phyloP scores from a whole-genome alignment of 208 protist genomes.

The Crithidia expoeki region DNA sequence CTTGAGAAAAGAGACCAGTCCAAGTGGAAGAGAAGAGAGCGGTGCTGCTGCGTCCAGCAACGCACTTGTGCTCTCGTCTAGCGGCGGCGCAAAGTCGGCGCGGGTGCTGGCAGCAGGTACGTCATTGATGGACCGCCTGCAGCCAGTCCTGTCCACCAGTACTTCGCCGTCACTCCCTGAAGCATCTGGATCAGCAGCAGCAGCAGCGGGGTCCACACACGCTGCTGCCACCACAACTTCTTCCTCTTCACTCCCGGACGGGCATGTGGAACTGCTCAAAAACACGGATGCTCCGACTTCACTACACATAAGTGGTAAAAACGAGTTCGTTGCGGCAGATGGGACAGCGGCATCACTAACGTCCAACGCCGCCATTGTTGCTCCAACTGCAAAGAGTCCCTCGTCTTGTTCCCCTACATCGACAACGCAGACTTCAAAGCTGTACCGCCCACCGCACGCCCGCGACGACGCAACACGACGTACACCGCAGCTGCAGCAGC shows the following conservation, averaged over 20 bases:
- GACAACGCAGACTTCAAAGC: constrained; percentile 6
- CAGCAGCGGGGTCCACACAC: neutral
- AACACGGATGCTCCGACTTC: neutral
- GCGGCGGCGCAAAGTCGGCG: neutral
- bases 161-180: too few relatives aligned
- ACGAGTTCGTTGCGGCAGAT: too few relatives aligned
- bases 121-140: constrained; percentile 21
- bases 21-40: neutral
- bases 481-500: constrained; percentile 1
- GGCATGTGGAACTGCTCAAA: neutral
- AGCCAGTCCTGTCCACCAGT: constrained; percentile 4
- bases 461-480: constrained; percentile 15
- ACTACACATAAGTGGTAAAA: too few relatives aligned
- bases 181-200: too few relatives aligned
- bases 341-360: neutral
- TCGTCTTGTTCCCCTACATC: neutral
- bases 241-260: neutral
- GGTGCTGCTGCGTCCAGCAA: neutral
- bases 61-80: constrained; percentile 1
- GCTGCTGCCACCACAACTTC: too few relatives aligned
- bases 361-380: neutral
- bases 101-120: constrained; percentile 15
- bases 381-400: neutral
- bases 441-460: constrained; percentile 31
- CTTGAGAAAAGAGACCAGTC: neutral